Conservation (phyloP, 2,329 filamentous ascomycete species). For the Coccinonectria pachysandricola region DNA sequence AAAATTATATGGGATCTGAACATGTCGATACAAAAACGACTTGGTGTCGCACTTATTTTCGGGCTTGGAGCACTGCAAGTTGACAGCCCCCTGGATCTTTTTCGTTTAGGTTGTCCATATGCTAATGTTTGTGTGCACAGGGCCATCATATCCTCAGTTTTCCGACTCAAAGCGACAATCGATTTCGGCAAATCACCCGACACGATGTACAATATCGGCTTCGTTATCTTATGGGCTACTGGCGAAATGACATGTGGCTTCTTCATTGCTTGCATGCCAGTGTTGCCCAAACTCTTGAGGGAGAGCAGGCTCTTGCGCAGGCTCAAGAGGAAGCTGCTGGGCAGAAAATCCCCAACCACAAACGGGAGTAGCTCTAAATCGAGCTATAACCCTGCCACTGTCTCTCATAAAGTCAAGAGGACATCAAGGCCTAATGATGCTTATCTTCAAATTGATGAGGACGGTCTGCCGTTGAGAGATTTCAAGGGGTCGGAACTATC, state of each 20-base stretch:
- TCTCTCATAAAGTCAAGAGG: conserved; percentile 1
- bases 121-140: conserved; percentile 19
- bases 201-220: conserved; percentile 26
- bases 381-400: conserved; percentile 1
- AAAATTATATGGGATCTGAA: conserved; percentile 7
- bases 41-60: conserved; percentile 6
- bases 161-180: conserved; percentile 26
- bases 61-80: conserved; percentile 7
- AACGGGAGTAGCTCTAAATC: conserved; percentile 6
- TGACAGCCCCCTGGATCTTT: no score
- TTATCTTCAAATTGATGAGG: conserved; percentile 7
- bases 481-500: conserved; percentile 7
- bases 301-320: conserved; percentile 2
- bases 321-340: conserved; percentile 3
- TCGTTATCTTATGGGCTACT: conserved; percentile 32
- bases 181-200: conserved; percentile 20
- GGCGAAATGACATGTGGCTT: conserved; percentile 37
- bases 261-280: conserved; percentile 30
- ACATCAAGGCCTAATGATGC: conserved; percentile 1
- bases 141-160: conserved; percentile 28
- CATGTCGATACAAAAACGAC: conserved; percentile 6
- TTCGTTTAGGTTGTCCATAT: not conserved
- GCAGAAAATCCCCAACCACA: no score
- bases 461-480: conserved; percentile 5
- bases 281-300: conserved; percentile 26